phyloP scores from a whole-genome alignment of 2,329 filamentous ascomycete species.

The Fusarium cicatricum region DNA sequence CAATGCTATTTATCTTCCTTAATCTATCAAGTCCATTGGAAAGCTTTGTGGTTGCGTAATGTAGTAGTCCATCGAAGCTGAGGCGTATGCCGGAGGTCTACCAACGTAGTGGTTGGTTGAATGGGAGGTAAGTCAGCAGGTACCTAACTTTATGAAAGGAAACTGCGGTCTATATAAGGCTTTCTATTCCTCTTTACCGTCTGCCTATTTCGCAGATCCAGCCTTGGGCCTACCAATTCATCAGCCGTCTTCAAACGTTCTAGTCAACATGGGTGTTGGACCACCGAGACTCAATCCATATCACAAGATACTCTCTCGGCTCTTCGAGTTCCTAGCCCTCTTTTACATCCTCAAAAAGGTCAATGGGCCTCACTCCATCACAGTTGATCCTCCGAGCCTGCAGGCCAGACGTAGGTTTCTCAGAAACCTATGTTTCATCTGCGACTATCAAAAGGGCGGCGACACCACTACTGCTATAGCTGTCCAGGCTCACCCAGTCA shows the following conservation, averaged over 20 bases:
- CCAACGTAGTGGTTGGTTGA: slow-evolving; percentile 14
- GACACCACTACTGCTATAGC: slow-evolving; percentile 55
- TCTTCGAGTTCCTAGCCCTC: slow-evolving; percentile 36
- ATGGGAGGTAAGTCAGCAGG: no score
- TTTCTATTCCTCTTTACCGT: no score
- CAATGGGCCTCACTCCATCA: slow-evolving; percentile 20
- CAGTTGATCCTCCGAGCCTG: background rate
- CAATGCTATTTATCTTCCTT: no score
- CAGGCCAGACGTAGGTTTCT: slow-evolving; percentile 44
- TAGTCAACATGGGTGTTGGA: slow-evolving; percentile 15
- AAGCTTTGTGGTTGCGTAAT: no score
- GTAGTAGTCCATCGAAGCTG: no score
- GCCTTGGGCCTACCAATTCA: background rate
- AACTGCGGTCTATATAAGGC: no score
- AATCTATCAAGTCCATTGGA: no score
- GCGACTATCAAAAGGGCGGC: slow-evolving; percentile 57
- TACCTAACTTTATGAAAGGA: background rate
- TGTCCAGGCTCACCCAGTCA: slow-evolving; percentile 46
- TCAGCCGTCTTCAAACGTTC: background rate
- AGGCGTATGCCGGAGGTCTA: slow-evolving; percentile 1
- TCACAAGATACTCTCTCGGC: slow-evolving; percentile 20
- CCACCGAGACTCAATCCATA: slow-evolving; percentile 28
- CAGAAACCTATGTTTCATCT: slow-evolving; percentile 53
- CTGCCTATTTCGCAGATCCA: no score
- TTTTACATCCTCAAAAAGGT: slow-evolving; percentile 20